phyloP scores from a whole-genome alignment of 495 filamentous ascomycete species.

The Bombardia bombarda region DNA sequence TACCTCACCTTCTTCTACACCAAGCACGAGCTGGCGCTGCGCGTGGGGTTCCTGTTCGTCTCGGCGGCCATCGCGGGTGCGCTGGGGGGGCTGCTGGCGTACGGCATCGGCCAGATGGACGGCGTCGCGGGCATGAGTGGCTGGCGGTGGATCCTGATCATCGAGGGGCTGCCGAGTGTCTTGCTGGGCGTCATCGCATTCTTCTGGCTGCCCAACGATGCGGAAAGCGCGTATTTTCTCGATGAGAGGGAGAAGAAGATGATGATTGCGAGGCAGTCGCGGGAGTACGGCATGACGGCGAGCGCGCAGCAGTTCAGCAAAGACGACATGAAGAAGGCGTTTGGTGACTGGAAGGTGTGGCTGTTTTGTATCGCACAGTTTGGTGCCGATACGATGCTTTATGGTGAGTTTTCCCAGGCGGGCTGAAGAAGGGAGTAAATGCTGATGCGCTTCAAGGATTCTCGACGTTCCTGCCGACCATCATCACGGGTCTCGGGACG shows the following conservation, averaged over 20 bases:
- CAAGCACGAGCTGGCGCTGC: conserved; percentile 63
- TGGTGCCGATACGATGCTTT: conserved; percentile 64
- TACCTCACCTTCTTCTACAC: conserved; percentile 72
- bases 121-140: conserved; percentile 52
- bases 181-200: conserved; percentile 52
- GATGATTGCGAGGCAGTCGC: conserved; percentile 33
- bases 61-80: conserved; percentile 69
- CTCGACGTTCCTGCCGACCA: conserved; percentile 70
- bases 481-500: conserved; percentile 58
- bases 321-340: conserved; percentile 37
- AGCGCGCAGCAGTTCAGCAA: conserved; percentile 52
- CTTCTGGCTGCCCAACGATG: conserved; percentile 58
- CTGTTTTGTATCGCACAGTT: conserved; percentile 61
- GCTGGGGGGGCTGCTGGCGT: conserved; percentile 67
- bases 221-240: conserved; percentile 55
- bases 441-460: conserved; percentile 36
- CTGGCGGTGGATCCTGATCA: conserved; percentile 61
- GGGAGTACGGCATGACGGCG: conserved; percentile 50
- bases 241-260: conserved; percentile 50
- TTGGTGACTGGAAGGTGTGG: conserved; percentile 58
- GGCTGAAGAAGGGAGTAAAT: not conserved
- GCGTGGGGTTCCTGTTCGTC: conserved; percentile 70
- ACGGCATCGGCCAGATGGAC: conserved; percentile 65
- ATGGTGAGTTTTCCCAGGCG: conserved; percentile 32
- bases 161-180: conserved; percentile 66